These are phyloP conservation scores for Hamigera avellanea DNA, from an alignment of 495 filamentous ascomycete species.

Conservation along the genomic window DNA sequence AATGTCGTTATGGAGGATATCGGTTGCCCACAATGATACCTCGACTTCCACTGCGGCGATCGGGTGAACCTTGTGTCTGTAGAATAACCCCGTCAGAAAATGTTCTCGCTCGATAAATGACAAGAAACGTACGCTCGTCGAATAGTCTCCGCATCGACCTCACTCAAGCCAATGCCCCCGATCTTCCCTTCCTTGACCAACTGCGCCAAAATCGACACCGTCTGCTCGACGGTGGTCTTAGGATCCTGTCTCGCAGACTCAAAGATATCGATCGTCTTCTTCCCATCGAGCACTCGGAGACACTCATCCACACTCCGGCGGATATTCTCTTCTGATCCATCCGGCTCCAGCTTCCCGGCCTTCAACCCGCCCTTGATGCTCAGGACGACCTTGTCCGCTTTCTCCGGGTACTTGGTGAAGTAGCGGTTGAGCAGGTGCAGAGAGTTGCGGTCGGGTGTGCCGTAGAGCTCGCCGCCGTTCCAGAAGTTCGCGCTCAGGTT, in stretches of 20 bases:
- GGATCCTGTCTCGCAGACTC: slow-evolving; percentile 64
- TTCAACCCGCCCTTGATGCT: slow-evolving; percentile 47
- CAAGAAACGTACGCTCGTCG: slow-evolving; percentile 41
- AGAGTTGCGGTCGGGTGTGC: slow-evolving; percentile 54
- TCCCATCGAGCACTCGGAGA: slow-evolving; percentile 45
- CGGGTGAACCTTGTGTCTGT: slow-evolving; percentile 47
- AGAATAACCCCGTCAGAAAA: slow-evolving; percentile 7
- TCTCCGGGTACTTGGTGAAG: slow-evolving; percentile 48
- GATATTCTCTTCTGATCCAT: slow-evolving; percentile 51
- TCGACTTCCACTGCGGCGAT: slow-evolving; percentile 73
- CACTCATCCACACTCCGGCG: slow-evolving; percentile 56
- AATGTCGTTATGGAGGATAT: slow-evolving; percentile 65
- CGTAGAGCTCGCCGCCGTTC: slow-evolving; percentile 79
- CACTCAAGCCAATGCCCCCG: slow-evolving; percentile 63
- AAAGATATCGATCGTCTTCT: slow-evolving; percentile 76
- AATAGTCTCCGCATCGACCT: slow-evolving; percentile 64
- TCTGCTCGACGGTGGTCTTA: slow-evolving; percentile 46
- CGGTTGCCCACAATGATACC: slow-evolving; percentile 55
- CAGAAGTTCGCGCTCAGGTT: slow-evolving; percentile 59
- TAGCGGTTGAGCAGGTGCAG: slow-evolving; percentile 46
- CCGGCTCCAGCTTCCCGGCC: slow-evolving; percentile 22
- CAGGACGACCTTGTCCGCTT: slow-evolving; percentile 47
- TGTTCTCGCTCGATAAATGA: neutral
- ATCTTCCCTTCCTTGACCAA: slow-evolving; percentile 68
- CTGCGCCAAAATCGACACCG: slow-evolving; percentile 43